Conservation (phyloP, 163 green algal genomes). For the Scenedesmus sp. region DNA sequence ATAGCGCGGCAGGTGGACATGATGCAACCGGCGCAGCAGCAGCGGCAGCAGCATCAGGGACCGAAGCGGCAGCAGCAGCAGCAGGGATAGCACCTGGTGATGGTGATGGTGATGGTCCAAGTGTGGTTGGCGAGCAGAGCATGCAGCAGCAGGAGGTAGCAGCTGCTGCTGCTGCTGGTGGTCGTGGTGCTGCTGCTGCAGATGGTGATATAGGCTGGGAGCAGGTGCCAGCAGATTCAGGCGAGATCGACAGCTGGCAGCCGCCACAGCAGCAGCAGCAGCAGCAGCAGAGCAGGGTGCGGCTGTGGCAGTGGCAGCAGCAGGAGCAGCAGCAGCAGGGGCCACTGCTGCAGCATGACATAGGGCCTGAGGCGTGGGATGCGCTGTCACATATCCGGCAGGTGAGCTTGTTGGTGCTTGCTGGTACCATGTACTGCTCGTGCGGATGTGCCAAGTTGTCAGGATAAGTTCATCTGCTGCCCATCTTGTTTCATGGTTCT, state of each 20-base stretch:
- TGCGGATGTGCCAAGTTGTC: no score
- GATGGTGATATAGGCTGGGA: constrained; percentile 16
- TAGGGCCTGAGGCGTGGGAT: constrained; percentile 41
- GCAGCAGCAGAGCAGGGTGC: constrained; percentile 20
- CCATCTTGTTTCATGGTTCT: no score
- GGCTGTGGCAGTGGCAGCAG: constrained; percentile 26
- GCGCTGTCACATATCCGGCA: constrained; percentile 53
- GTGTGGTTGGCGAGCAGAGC: not conserved
- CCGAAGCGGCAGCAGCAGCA: not conserved
- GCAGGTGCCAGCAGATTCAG: constrained; percentile 25
- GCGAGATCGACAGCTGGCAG: constrained; percentile 32
- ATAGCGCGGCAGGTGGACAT: not conserved
- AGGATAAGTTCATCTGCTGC: no score
- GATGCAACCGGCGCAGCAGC: not conserved
- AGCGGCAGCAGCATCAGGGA: not conserved
- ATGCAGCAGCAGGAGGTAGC: not conserved
- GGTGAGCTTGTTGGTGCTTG: constrained; percentile 14
- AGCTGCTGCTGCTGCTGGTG: constrained; percentile 13
- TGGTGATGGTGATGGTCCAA: not conserved
- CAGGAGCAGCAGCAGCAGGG: constrained; percentile 38
- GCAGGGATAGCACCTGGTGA: not conserved
- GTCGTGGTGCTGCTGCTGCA: not conserved
- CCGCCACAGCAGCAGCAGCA: constrained; percentile 10
- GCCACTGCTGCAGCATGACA: not conserved
- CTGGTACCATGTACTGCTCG: no score